Evolutionary conservation across 345 rosid species (phyloP).

Genomic region (Eutrema heterophyllum): DNA sequence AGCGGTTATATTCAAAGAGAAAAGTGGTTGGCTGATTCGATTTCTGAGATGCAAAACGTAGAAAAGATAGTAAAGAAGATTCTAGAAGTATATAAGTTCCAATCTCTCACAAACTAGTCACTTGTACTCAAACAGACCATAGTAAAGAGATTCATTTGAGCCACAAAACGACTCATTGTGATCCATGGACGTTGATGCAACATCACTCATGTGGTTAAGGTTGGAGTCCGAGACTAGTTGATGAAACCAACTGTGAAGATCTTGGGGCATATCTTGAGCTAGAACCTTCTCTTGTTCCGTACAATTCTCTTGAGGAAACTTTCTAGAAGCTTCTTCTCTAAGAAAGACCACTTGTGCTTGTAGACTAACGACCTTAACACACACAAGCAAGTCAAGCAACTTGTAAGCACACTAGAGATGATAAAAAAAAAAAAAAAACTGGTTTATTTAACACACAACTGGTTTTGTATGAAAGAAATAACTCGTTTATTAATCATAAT

Average conservation of each 20-base stretch:
- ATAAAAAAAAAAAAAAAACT: conserved; percentile 13
- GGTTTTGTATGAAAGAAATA: background rate
- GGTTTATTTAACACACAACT: background rate
- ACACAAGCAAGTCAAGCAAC: background rate
- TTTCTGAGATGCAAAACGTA: background rate
- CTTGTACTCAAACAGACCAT: conserved; percentile 18
- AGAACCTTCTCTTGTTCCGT: conserved; percentile 30
- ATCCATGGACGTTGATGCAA: conserved; percentile 1
- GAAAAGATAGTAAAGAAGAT: background rate
- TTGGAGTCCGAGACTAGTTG: conserved; percentile 28
- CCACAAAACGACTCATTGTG: conserved; percentile 11
- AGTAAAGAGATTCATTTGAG: conserved; percentile 25
- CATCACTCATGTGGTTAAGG: background rate
- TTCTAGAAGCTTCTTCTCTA: conserved; percentile 69
- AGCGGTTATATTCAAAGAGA: background rate
- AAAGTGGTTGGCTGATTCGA: background rate
- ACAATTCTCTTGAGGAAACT: conserved; percentile 37
- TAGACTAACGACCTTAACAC: conserved; percentile 67
- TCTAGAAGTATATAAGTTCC: background rate
- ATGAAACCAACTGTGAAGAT: conserved; percentile 58
- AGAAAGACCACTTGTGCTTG: conserved; percentile 78
- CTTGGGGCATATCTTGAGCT: conserved; percentile 35
- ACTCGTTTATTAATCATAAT: background rate
- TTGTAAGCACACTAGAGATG: conserved; percentile 6
- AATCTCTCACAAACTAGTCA: background rate